A percentile compares a stretch with the other conserved stretches of the same genome.
Evolutionary conservation across 2,329 filamentous ascomycete species (phyloP).

Genomic region (Paecilomyces variotii): DNA sequence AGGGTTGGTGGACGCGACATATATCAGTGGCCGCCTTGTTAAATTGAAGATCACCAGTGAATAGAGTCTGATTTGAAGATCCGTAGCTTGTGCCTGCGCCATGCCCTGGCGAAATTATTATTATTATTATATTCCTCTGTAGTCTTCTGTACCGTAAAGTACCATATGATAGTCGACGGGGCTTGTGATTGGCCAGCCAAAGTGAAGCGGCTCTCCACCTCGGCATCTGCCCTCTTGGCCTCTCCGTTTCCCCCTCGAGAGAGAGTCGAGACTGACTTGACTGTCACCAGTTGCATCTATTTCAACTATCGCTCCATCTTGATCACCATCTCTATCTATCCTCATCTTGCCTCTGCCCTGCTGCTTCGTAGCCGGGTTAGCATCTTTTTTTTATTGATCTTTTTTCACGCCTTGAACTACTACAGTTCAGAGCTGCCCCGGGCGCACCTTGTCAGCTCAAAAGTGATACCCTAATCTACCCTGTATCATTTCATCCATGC

Average conservation of each 20-base stretch:
- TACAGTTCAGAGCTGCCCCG: not conserved
- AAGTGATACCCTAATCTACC: not conserved
- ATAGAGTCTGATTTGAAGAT: not conserved
- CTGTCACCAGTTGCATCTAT: too few relatives aligned
- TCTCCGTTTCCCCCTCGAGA: conserved; percentile 1
- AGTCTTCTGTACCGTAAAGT: not conserved
- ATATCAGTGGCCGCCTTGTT: not conserved
- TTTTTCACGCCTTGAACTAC: not conserved
- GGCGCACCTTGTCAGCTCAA: not conserved
- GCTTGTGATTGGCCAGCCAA: conserved; percentile 2
- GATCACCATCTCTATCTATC: not conserved
- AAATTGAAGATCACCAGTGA: not conserved
- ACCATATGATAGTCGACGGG: not conserved
- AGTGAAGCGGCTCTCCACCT: conserved; percentile 7
- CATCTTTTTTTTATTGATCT: not conserved
- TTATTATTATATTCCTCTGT: too few relatives aligned
- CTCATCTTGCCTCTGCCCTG: not conserved
- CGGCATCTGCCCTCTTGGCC: not conserved
- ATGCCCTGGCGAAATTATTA: too few relatives aligned
- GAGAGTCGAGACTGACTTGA: too few relatives aligned
- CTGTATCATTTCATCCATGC: not conserved
- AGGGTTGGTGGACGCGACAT: not conserved
- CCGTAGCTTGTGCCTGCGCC: too few relatives aligned
- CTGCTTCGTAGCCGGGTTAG: not conserved
- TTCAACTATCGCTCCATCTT: not conserved